Conservation (phyloP, 768 basidiomycete genomes). For the Lactifluus echinatus region DNA sequence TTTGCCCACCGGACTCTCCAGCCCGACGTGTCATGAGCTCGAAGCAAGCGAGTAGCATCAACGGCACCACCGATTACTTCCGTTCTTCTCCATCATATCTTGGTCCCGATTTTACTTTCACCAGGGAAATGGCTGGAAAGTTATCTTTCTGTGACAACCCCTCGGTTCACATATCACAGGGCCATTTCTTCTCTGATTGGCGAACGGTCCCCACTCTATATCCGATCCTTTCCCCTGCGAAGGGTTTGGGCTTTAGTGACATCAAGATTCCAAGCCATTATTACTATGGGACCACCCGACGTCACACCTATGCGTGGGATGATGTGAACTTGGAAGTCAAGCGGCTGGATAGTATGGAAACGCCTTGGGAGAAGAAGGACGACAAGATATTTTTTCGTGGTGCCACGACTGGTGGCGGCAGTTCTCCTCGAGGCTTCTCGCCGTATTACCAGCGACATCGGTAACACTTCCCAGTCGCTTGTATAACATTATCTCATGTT, state of each 20-base stretch:
- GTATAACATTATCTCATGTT: constrained; percentile 8
- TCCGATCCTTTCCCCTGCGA: constrained; percentile 91
- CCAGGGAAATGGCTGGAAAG: constrained; percentile 46
- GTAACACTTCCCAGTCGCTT: constrained; percentile 29
- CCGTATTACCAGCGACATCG: constrained; percentile 82
- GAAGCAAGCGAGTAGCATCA: constrained; percentile 43
- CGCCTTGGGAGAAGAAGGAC: constrained; percentile 81
- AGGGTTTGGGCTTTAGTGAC: constrained; percentile 76
- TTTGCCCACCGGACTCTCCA: constrained; percentile 68
- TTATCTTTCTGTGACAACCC: constrained; percentile 77
- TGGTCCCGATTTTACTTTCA: constrained; percentile 60
- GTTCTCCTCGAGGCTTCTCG: constrained; percentile 74
- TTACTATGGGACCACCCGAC: constrained; percentile 73
- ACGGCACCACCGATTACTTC: constrained; percentile 25
- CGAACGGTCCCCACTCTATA: constrained; percentile 80
- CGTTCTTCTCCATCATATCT: constrained; percentile 25
- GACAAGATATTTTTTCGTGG: constrained; percentile 92
- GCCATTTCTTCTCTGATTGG: constrained; percentile 98
- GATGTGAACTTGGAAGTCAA: constrained; percentile 60
- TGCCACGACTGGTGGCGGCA: constrained; percentile 92
- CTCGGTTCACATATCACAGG: constrained; percentile 79
- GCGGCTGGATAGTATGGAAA: constrained; percentile 78
- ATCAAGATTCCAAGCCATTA: constrained; percentile 95
- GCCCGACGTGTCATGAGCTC: constrained; percentile 82
- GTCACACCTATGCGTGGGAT: constrained; percentile 92